Base-by-base conservation (phyloP, 306 rosid genomes). In the Acacia melanoxylon region DNA sequence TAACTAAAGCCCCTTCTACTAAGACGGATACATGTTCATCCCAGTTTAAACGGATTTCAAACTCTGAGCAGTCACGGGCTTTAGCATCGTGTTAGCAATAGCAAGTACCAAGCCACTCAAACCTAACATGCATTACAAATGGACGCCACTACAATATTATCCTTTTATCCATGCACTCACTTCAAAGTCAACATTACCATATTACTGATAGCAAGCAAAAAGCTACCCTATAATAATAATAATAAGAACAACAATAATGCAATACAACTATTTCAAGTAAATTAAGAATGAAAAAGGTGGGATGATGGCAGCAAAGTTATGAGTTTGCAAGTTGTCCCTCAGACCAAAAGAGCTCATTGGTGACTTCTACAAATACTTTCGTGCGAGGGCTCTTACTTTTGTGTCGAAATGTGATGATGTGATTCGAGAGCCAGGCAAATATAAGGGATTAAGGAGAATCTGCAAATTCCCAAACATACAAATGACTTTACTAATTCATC, bases 391-490 rank as follows among this genome's bases (percentile, higher is more conserved):
- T 10, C 98, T 94, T 15, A 95, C 98, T 85, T 95, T 95, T 20
- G 98, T 95, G 80, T 95, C 98, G 69, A 95, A 95, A 84, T 93
- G 98, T 16, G 98, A 93, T 40, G 98, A 95, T 0, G 97, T 61
- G 75, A 95, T 85, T 83, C 97, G 95, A n/a, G 98, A 93, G 82
- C 98, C 98, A 80, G 98, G 97, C 82, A 95, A 79, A 86, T 95
- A 93, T 66, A 91, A 86, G 62, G 98, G 97, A 88, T 93, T 95
- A 31, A 93, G 98, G 56, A 95, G 94, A 68, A 85, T 89, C 97
- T 95, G 97, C 89, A 80, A 83, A 82, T 84, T 75, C 51, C 78
- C 84, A 89, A 78, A 80, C 79, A 69, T 24, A 52, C 29, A 77
- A 68, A 63, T 54, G 48, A 52, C 10, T 48, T 51, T 45, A 72